Base-by-base conservation (phyloP, 108 stramenopile genomes). In the Nitzschia putrida region DNA sequence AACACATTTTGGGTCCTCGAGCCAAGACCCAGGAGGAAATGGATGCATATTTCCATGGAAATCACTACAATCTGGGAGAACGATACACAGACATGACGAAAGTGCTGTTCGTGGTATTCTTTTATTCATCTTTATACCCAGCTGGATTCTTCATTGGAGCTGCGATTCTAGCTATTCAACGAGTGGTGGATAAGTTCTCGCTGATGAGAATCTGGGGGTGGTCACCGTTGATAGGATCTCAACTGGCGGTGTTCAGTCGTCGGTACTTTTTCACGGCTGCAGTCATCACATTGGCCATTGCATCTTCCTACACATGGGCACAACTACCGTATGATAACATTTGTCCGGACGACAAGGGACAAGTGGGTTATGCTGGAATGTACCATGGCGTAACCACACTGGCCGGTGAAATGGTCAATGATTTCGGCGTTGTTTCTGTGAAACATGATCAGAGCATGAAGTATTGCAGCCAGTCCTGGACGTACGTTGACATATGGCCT, bases 321-420 rank as follows among this genome's bases (percentile, higher is more conserved):
- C 89, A 87, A 2, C 93, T 93, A 56, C 88, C 92, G 9, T 95
- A 73, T 66, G 95, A 95, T 71, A 93, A 92, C 68, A 56, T 95
- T 18, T 95, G 95, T 43, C 68, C 82, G 22, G 38, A 20, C 25
- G 64, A 65, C 24, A 14, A 2, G 24, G 55, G 23, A 1, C 25
- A 16, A 24, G 7, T 3, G 14, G 20, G 11, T 10, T n/a, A n/a
- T n/a, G 42, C 18, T 29, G 64, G 64, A 14, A 34, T n/a, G 29
- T 65, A 44, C 21, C 21, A 26, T 21, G 23, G 57, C 40, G 45
- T 45, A 11, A 25, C 24, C 9, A 63, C 64, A 39, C 20, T 40
- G 43, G 26, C 68, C 58, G 75, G 72, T 12, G 22, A 13, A 20
- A 20, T 71, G 24, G 39, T 77, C 52, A 73, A 77, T 45, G 61